Base-by-base conservation (phyloP, 2,329 filamentous ascomycete genomes). In the Clarireedia homoeocarpa region DNA sequence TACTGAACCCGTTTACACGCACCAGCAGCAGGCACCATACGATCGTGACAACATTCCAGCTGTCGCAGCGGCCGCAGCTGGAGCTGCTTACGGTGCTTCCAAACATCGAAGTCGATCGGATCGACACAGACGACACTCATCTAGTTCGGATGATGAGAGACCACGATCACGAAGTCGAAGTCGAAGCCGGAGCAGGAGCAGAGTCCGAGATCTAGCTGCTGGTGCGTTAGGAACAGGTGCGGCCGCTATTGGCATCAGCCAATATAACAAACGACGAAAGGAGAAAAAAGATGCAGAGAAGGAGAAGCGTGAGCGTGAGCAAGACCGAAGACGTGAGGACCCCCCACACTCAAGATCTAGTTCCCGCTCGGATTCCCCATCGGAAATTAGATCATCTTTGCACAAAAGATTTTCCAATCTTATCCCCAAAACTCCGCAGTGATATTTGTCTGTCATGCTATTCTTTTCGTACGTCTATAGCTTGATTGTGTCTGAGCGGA, bases 191-290 rank as follows among this genome's bases (percentile, higher is more conserved):
- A 66, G 71, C 49, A 73, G 80, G 58, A 84, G 80, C 63, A 74
- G 72, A 53, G 66, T 84, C 20, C 73, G 80, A 45, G 73, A 83
- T 52, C 71, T 83, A 62, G 80, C 81, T 15, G 75, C 76, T 3
- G 81, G 77, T 1, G 77, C 76, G 5, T 72, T 76, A n/a, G 77
- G 74, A 5, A 77, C 77, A 3, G 81, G 80, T 6, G 83, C 83
- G 5, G 81, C 82, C 0, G 83, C 82, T 5, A 77, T 85, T 56
- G 82, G 82, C 0, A 75, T 85, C 56, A 84, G 84, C 66, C 80
- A 83, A 64, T 81, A 78, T 59, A 74, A 77, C 58, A 77, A 82
- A 64, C 71, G 67, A 74, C 77, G 61, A 58, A 66, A 65, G 63
- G 67, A 69, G 49, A 54, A 49, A 17, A 61, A 61, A 20, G 53